These are phyloP conservation scores for Colletotrichum lentis DNA, from an alignment of 2,329 filamentous ascomycete genomes.

Conservation along the genomic window DNA sequence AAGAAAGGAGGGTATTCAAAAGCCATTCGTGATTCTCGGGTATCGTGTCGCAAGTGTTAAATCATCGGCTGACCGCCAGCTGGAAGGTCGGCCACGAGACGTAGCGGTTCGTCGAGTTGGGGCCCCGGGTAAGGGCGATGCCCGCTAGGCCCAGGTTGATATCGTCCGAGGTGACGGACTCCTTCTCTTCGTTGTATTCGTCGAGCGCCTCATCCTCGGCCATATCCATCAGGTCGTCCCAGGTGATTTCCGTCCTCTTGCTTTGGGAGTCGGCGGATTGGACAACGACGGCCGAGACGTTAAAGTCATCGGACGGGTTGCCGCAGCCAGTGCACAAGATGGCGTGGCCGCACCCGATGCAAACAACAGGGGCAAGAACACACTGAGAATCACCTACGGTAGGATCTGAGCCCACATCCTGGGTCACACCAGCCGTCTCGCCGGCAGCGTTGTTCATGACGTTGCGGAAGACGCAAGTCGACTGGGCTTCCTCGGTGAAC, in stretches of 20 bases:
- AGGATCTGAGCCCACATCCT: conserved; percentile 96
- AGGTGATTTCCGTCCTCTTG: conserved; percentile 30
- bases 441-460: conserved; percentile 89
- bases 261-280: conserved; percentile 5
- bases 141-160: conserved; percentile 23
- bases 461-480: conserved; percentile 95
- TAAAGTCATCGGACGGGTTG: conserved; percentile 39
- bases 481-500: conserved; percentile 85
- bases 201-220: conserved; percentile 47
- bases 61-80: conserved; percentile 30
- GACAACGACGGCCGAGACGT: conserved; percentile 12
- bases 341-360: conserved; percentile 57
- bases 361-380: conserved; percentile 48
- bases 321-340: conserved; percentile 55
- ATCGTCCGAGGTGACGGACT: conserved; percentile 20
- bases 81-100: conserved; percentile 34
- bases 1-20: background rate
- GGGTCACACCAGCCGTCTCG: conserved; percentile 95
- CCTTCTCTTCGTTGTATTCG: conserved; percentile 52
- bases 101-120: conserved; percentile 3
- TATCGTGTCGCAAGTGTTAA: background rate
- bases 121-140: conserved; percentile 19
- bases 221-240: conserved; percentile 39
- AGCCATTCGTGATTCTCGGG: background rate
- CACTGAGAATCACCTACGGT: conserved; percentile 80